Evolutionary conservation across 108 stramenopile genomes (phyloP).

Genomic region (Pseudonitzschia multiseries): DNA sequence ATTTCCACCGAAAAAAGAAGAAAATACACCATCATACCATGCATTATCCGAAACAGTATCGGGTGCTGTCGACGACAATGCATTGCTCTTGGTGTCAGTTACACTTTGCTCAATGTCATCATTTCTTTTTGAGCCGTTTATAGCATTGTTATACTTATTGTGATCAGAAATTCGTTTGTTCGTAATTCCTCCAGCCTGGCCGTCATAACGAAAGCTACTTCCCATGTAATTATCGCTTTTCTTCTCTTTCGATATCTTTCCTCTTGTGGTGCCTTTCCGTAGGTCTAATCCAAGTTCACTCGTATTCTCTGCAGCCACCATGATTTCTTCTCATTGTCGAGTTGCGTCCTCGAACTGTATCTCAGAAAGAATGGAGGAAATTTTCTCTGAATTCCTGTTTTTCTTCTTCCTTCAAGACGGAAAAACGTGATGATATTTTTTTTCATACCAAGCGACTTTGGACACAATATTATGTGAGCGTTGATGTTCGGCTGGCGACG

Average conservation of each 20-base stretch:
- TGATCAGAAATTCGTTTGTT: not conserved
- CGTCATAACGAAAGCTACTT: slow-evolving; percentile 2
- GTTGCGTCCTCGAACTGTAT: not conserved
- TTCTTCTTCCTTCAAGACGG: not conserved
- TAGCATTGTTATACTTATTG: not conserved
- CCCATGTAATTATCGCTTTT: not conserved
- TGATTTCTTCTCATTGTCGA: not conserved
- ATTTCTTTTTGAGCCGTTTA: not conserved
- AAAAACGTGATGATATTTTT: not conserved
- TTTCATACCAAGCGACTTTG: not conserved
- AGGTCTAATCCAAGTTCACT: slow-evolving; percentile 1
- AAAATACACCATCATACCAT: slow-evolving; percentile 36
- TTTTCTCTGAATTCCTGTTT: not conserved
- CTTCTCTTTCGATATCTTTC: slow-evolving; percentile 11
- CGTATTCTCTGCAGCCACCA: not conserved
- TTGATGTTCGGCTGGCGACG: not conserved
- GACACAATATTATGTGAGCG: not conserved
- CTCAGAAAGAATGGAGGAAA: not conserved
- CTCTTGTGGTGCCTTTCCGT: not conserved
- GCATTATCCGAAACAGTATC: slow-evolving; percentile 1
- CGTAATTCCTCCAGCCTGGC: not conserved
- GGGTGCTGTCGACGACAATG: not conserved
- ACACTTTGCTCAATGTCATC: not conserved
- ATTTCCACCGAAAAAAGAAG: slow-evolving; percentile 23
- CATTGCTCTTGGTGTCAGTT: not conserved